phyloP scores from a whole-genome alignment of 352 stramenopile genomes.

The Elongisporangium senticosum region DNA sequence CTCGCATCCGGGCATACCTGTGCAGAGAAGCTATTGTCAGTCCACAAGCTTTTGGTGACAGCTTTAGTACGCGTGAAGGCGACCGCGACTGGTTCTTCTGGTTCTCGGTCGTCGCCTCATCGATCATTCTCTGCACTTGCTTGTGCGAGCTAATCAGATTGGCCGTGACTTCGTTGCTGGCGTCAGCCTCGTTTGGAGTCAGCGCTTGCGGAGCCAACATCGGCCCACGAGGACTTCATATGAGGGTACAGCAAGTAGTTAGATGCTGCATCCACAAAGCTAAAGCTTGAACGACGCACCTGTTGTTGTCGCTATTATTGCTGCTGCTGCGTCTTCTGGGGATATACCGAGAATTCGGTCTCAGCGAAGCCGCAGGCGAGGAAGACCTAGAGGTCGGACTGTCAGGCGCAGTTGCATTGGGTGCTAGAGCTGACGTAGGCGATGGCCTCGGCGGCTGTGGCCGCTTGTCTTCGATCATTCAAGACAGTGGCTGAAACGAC shows the following conservation, averaged over 20 bases:
- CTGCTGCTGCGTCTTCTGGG: constrained; percentile 3
- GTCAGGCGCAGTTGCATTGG: not conserved
- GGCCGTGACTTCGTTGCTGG: not conserved
- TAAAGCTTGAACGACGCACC: not conserved
- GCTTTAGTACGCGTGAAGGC: not conserved
- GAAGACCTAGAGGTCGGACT: not conserved
- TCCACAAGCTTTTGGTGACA: not conserved
- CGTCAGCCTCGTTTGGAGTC: constrained; percentile 27
- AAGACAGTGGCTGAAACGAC: constrained; percentile 8
- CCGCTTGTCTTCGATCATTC: constrained; percentile 1
- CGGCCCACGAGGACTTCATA: not conserved
- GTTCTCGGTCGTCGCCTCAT: constrained; percentile 25
- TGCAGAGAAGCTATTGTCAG: not conserved
- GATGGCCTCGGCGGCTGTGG: constrained; percentile 11
- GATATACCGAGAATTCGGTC: not conserved
- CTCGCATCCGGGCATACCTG: constrained; percentile 27
- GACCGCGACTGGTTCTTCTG: constrained; percentile 42
- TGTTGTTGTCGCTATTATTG: constrained; percentile 7
- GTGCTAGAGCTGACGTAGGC: constrained; percentile 5
- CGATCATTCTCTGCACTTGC: constrained; percentile 30
- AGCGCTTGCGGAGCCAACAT: not conserved
- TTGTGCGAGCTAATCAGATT: constrained; percentile 16
- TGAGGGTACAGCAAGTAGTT: no score
- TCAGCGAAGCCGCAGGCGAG: constrained; percentile 1
- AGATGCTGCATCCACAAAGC: not conserved